Conservation (phyloP, 2,329 filamentous ascomycete genomes). For the Trichophyton rubrum region DNA sequence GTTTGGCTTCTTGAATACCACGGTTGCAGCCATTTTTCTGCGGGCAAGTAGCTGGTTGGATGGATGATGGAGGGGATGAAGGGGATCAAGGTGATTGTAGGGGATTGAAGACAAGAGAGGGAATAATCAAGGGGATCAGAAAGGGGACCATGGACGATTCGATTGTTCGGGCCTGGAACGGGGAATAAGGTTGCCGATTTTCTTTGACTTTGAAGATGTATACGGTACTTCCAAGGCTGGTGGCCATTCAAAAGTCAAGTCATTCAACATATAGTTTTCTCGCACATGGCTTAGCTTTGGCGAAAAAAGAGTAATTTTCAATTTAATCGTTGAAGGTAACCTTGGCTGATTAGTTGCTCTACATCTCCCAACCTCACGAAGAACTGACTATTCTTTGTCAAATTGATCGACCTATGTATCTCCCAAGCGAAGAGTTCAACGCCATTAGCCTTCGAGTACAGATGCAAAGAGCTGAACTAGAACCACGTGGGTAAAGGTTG, state of each 20-base stretch:
- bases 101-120: background rate
- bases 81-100: background rate
- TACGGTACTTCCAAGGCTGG: background rate
- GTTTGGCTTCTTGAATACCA: background rate
- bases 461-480: background rate
- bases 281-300: background rate
- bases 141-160: background rate
- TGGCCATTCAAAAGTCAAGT: background rate
- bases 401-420: constrained; percentile 62
- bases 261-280: background rate
- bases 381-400: constrained; percentile 97
- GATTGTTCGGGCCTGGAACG: background rate
- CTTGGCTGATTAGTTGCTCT: constrained; percentile 83
- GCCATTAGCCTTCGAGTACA: background rate
- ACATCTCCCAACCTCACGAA: constrained; percentile 94
- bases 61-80: background rate
- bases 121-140: background rate
- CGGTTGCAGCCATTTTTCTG: background rate
- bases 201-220: background rate
- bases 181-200: background rate
- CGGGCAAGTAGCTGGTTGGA: background rate
- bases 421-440: constrained; percentile 4
- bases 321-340: constrained; percentile 80
- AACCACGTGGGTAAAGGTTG: background rate
- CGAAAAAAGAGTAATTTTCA: constrained; percentile 35